Base-by-base conservation (phyloP, 2,329 filamentous ascomycete species). In the Trichoderma polysporum region DNA sequence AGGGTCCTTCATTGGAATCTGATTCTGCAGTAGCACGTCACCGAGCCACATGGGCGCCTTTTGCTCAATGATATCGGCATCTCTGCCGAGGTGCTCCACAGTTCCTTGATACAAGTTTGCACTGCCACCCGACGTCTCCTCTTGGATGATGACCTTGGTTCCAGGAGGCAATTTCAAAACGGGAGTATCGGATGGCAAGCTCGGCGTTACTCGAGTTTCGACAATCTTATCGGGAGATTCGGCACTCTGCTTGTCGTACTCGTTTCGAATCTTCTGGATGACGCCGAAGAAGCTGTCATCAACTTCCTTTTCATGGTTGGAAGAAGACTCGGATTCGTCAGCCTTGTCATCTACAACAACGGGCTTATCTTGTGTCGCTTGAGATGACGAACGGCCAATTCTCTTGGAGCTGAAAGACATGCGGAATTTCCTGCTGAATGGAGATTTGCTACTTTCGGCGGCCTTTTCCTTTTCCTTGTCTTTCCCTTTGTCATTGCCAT, bases 71-170 rank as follows among this genome's bases (percentile, higher is more conserved):
- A 90, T 80, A 77, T 97, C 92, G 22, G 90, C 90, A 73, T 97
- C 92, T 54, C 86, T 83, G 1, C 91, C 91, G 4, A 96, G 85
- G 8, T 87, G 88, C 66, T 88, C 91, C 2, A 98, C 92, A 3
- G 91, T 97, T 31, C 95, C 94, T 73, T 95, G 87, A 76, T 97
- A 99, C 12, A 98, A 82, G 81, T 98, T 95, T 31, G 92, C 92
- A 66, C 86, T 90, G 61, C 88, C 88, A 45, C 88, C 89, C 2
- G 79, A 79, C 2, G 86, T 89, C 75, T 91, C 89, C 73, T 91
- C 88, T 72, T 91, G 88, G 57, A 91, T 86, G 62, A 91, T 88
- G 53, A 91, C 84, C 71, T 87, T 88, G 33, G 88, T 90, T 47
- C 84, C 87, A 1, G 84, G 79, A 1, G 92, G 91, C 4, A 91